These are phyloP conservation scores for Aspergillus kassunensis DNA, from an alignment of 495 filamentous ascomycete genomes.

Conservation along the genomic window DNA sequence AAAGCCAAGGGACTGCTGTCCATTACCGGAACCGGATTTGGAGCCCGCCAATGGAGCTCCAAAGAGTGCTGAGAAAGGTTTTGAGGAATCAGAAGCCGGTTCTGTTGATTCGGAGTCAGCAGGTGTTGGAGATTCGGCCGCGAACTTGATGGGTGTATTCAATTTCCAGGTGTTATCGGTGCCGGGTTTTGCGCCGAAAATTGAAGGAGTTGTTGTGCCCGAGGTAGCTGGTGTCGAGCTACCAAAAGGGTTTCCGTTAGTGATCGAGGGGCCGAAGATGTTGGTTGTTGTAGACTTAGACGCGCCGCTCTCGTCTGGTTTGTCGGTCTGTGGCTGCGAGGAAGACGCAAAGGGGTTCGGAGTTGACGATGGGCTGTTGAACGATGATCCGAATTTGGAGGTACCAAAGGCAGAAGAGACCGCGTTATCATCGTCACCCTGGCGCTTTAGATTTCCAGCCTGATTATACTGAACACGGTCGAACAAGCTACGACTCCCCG, in stretches of 20 bases:
- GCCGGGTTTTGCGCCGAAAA: slow-evolving; percentile 20
- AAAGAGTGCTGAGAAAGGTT: slow-evolving; percentile 43
- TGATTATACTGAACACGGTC: slow-evolving; percentile 49
- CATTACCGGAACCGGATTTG: slow-evolving; percentile 23
- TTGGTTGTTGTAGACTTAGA: slow-evolving; percentile 20
- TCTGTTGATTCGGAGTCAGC: slow-evolving; percentile 27
- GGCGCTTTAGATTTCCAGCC: slow-evolving; percentile 47
- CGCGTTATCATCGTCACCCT: slow-evolving; percentile 24
- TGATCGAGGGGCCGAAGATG: slow-evolving; percentile 23
- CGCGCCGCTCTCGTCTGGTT: slow-evolving; percentile 10
- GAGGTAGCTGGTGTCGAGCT: slow-evolving; percentile 13
- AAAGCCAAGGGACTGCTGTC: slow-evolving; percentile 31
- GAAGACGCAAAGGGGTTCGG: slow-evolving; percentile 23
- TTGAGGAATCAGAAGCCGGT: slow-evolving; percentile 27
- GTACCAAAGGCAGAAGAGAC: slow-evolving; percentile 21
- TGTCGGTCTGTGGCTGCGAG: slow-evolving; percentile 14
- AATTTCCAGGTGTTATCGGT: slow-evolving; percentile 53
- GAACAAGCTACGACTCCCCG: slow-evolving; percentile 52
- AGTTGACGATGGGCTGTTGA: slow-evolving; percentile 22
- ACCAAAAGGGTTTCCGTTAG: slow-evolving; percentile 15
- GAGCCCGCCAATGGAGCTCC: slow-evolving; percentile 30
- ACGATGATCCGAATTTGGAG: slow-evolving; percentile 23
- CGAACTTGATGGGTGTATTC: slow-evolving; percentile 18
- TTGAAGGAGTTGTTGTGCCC: slow-evolving; percentile 19
- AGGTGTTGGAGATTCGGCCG: slow-evolving; percentile 31